These are phyloP conservation scores for Crithidia fasciculata DNA, from an alignment of 208 protist genomes.

Conservation along the genomic window DNA sequence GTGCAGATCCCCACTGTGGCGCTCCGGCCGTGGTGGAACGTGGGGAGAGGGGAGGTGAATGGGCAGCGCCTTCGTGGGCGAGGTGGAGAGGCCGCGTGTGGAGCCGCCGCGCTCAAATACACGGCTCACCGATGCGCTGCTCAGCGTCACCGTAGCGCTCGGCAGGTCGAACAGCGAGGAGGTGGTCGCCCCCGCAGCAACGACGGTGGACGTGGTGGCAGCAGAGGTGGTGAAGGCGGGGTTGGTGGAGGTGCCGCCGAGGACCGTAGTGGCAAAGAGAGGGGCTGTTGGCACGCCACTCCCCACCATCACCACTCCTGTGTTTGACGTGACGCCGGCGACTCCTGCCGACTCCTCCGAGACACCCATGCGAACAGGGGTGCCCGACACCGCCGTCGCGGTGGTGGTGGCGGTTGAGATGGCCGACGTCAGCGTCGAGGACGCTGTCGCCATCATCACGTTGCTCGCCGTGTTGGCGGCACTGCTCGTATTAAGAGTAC, in stretches of 20 bases:
- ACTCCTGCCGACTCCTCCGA: not conserved
- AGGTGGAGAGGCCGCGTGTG: not conserved
- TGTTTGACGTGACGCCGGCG: not conserved
- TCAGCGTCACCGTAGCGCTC: conserved; percentile 14
- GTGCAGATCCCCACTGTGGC: not conserved
- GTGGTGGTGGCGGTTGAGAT: not conserved
- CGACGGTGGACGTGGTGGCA: not conserved
- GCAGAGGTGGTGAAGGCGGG: not conserved
- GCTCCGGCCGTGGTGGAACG: not conserved
- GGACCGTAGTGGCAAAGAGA: not conserved
- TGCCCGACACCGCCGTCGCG: not conserved
- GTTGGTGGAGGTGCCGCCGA: not conserved
- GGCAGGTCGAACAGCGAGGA: not conserved
- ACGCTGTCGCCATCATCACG: conserved; percentile 3
- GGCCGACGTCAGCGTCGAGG: conserved; percentile 1
- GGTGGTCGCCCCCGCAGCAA: not conserved
- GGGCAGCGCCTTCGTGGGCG: not conserved
- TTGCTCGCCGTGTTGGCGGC: not conserved
- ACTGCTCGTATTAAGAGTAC: not conserved
- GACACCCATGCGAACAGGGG: not conserved
- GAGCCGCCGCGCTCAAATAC: conserved; percentile 5
- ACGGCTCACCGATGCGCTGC: conserved; percentile 15
- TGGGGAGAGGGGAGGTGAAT: not conserved
- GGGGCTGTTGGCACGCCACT: not conserved
- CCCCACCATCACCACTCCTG: not conserved